phyloP scores from a whole-genome alignment of 2,329 filamentous ascomycete genomes.

The Penicillium sp. region DNA sequence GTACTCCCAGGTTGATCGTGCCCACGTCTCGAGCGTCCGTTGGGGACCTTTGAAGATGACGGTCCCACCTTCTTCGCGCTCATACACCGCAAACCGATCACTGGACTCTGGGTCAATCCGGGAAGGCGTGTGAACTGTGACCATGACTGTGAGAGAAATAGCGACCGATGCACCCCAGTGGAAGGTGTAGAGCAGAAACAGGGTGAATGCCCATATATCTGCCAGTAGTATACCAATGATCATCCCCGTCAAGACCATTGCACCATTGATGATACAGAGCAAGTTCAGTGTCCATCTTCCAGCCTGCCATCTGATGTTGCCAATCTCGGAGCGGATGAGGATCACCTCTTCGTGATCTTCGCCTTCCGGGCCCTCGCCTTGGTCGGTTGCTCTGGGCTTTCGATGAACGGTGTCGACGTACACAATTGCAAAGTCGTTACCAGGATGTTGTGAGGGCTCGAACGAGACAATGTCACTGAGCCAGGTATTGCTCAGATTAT shows the following conservation, averaged over 20 bases:
- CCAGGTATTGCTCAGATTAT: conserved; percentile 33
- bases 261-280: conserved; percentile 27
- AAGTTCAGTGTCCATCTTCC: conserved; percentile 21
- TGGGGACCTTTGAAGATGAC: conserved; percentile 36
- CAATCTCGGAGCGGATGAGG: conserved; percentile 2
- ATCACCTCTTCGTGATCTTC: neutral
- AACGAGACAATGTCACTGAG: conserved; percentile 31
- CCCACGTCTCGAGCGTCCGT: conserved; percentile 32
- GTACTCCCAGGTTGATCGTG: conserved; percentile 34
- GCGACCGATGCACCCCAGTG: conserved; percentile 32
- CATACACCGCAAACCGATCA: conserved; percentile 26
- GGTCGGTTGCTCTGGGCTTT: neutral
- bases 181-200: conserved; percentile 32
- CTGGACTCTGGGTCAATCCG: neutral
- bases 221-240: conserved; percentile 28
- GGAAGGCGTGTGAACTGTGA: conserved; percentile 20
- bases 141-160: conserved; percentile 28
- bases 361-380: neutral
- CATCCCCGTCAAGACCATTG: conserved; percentile 27
- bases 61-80: conserved; percentile 34
- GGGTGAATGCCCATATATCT: conserved; percentile 33
- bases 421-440: conserved; percentile 34
- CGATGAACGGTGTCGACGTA: conserved; percentile 22
- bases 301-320: conserved; percentile 14
- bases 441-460: conserved; percentile 21